Conservation (phyloP, 78 protist genomes). For the Planoprotostelium fungivorum region DNA sequence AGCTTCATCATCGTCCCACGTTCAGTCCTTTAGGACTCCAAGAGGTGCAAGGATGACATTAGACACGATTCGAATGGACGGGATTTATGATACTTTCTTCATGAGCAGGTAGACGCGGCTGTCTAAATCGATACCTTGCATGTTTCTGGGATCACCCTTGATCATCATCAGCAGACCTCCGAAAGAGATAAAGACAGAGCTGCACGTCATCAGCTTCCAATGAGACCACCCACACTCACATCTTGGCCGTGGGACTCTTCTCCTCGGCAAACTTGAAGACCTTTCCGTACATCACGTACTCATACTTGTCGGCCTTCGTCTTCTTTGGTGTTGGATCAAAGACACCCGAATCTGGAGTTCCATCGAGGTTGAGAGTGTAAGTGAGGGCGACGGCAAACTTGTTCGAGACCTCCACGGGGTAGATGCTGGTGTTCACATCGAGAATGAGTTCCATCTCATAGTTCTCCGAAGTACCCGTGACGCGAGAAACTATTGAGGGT, state of each 20-base stretch:
- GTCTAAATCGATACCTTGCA: conserved; percentile 49
- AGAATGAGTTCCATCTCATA: conserved; percentile 70
- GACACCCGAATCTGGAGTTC: conserved; percentile 40
- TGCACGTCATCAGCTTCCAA: background rate
- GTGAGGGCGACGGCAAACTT: conserved; percentile 74
- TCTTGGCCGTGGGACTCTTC: conserved; percentile 33
- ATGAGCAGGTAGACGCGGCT: conserved; percentile 42
- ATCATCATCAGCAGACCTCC: conserved; percentile 89
- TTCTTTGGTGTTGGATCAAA: conserved; percentile 35
- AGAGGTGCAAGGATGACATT: too few species aligned
- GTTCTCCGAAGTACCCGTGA: conserved; percentile 61
- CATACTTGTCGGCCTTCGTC: conserved; percentile 69
- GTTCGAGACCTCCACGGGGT: conserved; percentile 65
- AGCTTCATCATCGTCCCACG: too few species aligned
- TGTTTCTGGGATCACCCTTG: conserved; percentile 67
- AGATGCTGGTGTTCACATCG: conserved; percentile 83
- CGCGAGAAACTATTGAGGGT: conserved; percentile 57
- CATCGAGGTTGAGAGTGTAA: conserved; percentile 65
- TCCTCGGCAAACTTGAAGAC: conserved; percentile 79
- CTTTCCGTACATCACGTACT: conserved; percentile 87
- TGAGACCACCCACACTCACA: conserved; percentile 26
- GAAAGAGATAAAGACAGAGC: conserved; percentile 77
- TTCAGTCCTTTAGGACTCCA: too few species aligned
- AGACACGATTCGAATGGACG: too few species aligned
- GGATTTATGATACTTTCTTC: conserved; percentile 19